phyloP scores from a whole-genome alignment of 176 grass and related monocot genomes.

The Poa pratensis region DNA sequence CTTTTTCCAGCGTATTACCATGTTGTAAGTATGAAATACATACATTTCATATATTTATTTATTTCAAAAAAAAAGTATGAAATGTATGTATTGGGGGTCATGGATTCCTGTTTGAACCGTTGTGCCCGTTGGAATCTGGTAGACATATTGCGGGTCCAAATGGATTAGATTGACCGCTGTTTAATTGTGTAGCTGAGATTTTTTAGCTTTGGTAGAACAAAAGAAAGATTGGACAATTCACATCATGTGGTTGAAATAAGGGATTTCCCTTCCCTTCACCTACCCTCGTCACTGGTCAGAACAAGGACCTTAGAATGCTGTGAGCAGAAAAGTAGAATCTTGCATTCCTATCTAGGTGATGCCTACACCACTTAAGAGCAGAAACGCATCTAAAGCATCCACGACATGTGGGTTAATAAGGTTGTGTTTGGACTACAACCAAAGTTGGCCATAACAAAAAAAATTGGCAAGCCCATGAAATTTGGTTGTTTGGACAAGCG shows the following conservation, averaged over 20 bases:
- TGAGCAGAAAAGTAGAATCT: constrained; percentile 30
- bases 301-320: constrained; percentile 26
- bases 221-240: not conserved
- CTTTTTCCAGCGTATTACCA: not conserved
- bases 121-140: not conserved
- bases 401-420: not conserved
- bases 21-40: not conserved
- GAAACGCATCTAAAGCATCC: constrained; percentile 19
- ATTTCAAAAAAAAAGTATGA: not conserved
- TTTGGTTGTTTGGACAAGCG: not conserved
- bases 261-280: constrained; percentile 17
- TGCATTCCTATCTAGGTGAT: not conserved
- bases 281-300: constrained; percentile 7
- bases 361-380: not conserved
- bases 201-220: not conserved
- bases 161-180: not conserved
- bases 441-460: not conserved
- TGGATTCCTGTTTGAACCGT: not conserved
- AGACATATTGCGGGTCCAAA: not conserved
- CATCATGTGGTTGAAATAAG: not conserved
- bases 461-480: not conserved
- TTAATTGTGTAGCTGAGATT: not conserved
- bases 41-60: too few species aligned
- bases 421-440: not conserved
- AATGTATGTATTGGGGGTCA: not conserved